These are phyloP conservation scores for Diplodia corticola DNA, from an alignment of 2,329 filamentous ascomycete species.

Conservation along the genomic window DNA sequence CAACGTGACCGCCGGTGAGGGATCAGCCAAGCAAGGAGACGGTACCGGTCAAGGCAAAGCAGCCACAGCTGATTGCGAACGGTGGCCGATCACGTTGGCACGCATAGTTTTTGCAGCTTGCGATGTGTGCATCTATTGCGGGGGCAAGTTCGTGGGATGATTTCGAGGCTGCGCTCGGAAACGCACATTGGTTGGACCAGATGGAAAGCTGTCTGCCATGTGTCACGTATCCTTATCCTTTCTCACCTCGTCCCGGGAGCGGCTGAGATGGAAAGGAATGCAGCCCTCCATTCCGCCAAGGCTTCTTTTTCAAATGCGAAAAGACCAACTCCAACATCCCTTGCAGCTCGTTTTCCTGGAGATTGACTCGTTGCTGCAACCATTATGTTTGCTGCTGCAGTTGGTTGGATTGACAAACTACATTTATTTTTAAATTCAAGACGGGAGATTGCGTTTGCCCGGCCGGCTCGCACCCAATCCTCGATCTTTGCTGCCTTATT, in stretches of 20 bases:
- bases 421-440: background rate
- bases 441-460: background rate
- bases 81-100: slow-evolving; percentile 29
- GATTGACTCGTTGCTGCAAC: background rate
- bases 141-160: slow-evolving; percentile 36
- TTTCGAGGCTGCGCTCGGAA: background rate
- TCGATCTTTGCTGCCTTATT: background rate
- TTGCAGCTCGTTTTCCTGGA: slow-evolving; percentile 12
- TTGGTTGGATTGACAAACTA: background rate
- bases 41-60: background rate
- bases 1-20: background rate
- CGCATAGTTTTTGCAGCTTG: slow-evolving; percentile 37
- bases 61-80: background rate
- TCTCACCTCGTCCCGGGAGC: background rate
- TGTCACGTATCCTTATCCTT: background rate
- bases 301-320: background rate
- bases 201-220: background rate
- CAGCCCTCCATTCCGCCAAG: slow-evolving; percentile 6
- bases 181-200: background rate
- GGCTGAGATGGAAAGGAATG: slow-evolving; percentile 8
- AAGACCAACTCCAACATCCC: background rate
- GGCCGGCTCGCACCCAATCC: background rate
- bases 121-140: slow-evolving; percentile 42
- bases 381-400: background rate
- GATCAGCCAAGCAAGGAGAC: slow-evolving; percentile 17